phyloP scores from a whole-genome alignment of 2,329 filamentous ascomycete genomes.

The Tympanopsis confertula region DNA sequence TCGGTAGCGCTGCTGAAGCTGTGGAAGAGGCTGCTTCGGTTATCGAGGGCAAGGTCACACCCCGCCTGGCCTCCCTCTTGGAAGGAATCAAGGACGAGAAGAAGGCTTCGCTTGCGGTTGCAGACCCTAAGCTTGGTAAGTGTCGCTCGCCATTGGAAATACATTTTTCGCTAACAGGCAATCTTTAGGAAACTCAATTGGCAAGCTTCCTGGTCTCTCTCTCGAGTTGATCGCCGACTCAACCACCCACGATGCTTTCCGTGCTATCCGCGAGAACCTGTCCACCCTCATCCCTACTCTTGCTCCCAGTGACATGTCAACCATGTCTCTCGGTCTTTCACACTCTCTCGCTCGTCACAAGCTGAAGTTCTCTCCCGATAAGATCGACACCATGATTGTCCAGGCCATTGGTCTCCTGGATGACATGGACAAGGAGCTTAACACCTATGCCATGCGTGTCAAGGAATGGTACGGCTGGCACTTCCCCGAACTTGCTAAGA shows the following conservation, averaged over 20 bases:
- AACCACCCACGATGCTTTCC: slow-evolving; percentile 76
- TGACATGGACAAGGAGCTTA: slow-evolving; percentile 95
- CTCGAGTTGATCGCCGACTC: slow-evolving; percentile 72
- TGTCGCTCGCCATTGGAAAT: too few species aligned
- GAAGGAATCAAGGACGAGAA: slow-evolving; percentile 92
- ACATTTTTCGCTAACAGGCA: background rate
- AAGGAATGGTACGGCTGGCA: slow-evolving; percentile 99
- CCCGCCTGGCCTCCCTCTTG: slow-evolving; percentile 70
- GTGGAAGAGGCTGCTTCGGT: slow-evolving; percentile 82
- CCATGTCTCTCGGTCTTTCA: slow-evolving; percentile 90
- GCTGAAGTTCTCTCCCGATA: slow-evolving; percentile 96
- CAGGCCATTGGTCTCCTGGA: slow-evolving; percentile 90
- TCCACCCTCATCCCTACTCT: slow-evolving; percentile 84
- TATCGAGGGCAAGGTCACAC: slow-evolving; percentile 88
- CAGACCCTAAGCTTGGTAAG: slow-evolving; percentile 70
- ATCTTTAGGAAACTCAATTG: slow-evolving; percentile 62
- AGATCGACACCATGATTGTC: slow-evolving; percentile 99
- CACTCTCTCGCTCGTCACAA: slow-evolving; percentile 96
- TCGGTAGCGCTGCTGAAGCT: slow-evolving; percentile 82
- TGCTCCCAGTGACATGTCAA: slow-evolving; percentile 72
- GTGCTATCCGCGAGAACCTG: slow-evolving; percentile 84
- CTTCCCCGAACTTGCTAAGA: slow-evolving; percentile 95
- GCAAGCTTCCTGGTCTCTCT: slow-evolving; percentile 76
- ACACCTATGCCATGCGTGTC: slow-evolving; percentile 96
- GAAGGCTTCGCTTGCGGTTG: slow-evolving; percentile 87